A percentile compares a stretch with the other conserved stretches of the same genome.
Evolutionary conservation across 225 moss, liverwort and hornwort species (phyloP).

Genomic region (Polytrichum formosum): DNA sequence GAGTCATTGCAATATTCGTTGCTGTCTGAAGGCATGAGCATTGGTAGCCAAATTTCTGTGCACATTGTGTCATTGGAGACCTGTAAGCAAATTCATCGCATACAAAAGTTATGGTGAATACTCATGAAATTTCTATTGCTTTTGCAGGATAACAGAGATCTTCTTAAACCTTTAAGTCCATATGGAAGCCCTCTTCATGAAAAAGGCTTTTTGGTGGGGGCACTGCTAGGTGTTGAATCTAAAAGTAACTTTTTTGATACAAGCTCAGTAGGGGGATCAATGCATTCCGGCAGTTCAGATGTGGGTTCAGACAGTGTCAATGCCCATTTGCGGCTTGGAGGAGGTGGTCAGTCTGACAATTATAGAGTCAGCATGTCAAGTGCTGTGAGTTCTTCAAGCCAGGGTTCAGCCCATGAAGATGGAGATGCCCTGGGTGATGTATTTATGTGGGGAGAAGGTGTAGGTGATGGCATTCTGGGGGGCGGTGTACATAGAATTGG

Average conservation of each 20-base stretch:
- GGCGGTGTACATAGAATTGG: slow-evolving; percentile 49
- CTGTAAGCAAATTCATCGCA: too few relatives aligned
- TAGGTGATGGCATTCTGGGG: slow-evolving; percentile 63
- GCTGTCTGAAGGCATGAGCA: too few relatives aligned
- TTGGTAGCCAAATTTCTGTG: too few relatives aligned
- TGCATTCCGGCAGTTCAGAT: slow-evolving; percentile 68
- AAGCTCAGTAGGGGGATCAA: slow-evolving; percentile 57
- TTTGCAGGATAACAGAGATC: slow-evolving; percentile 46
- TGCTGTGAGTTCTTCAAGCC: slow-evolving; percentile 70
- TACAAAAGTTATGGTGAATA: too few relatives aligned
- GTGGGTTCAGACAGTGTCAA: slow-evolving; percentile 48
- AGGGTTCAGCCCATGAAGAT: slow-evolving; percentile 67
- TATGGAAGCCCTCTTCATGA: slow-evolving; percentile 62
- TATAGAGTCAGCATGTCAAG: slow-evolving; percentile 70
- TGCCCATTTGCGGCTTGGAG: slow-evolving; percentile 36
- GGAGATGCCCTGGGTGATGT: slow-evolving; percentile 67
- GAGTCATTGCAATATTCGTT: too few relatives aligned
- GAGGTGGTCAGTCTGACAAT: slow-evolving; percentile 35
- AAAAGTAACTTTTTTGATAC: slow-evolving; percentile 41
- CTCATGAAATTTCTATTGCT: background rate
- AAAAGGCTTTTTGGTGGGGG: slow-evolving; percentile 48
- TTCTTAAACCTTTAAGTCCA: slow-evolving; percentile 43
- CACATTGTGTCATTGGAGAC: too few relatives aligned
- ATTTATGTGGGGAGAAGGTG: slow-evolving; percentile 69
- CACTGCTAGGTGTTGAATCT: slow-evolving; percentile 32